A percentile compares a stretch with the other conserved stretches of the same genome.
Evolutionary conservation across 2,329 filamentous ascomycete species (phyloP).

Genomic region (Aspergillus caelatus): DNA sequence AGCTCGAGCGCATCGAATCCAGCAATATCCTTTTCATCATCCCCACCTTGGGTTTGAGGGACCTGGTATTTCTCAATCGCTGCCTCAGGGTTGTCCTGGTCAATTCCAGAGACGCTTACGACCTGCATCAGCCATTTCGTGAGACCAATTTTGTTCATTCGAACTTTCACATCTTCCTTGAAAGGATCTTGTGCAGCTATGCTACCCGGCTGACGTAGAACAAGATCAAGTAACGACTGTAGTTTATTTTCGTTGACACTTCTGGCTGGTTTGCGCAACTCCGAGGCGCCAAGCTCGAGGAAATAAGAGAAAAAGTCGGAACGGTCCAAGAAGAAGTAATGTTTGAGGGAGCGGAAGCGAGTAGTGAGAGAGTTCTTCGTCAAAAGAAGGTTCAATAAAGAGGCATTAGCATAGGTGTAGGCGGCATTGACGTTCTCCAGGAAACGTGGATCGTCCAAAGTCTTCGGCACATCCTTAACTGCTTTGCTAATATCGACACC

Average conservation of each 20-base stretch:
- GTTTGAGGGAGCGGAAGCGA: conserved; percentile 86
- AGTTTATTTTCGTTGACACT: conserved; percentile 89
- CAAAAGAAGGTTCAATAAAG: conserved; percentile 83
- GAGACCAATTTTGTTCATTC: conserved; percentile 92
- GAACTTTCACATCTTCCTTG: conserved; percentile 97
- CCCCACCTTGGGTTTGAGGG: conserved; percentile 65
- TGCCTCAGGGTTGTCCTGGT: conserved; percentile 71
- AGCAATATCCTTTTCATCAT: conserved; percentile 78
- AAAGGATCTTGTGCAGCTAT: conserved; percentile 93
- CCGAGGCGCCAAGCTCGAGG: conserved; percentile 84
- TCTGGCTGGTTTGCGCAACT: conserved; percentile 86
- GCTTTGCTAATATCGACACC: conserved; percentile 92
- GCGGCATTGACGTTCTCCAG: conserved; percentile 94
- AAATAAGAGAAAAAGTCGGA: conserved; percentile 99
- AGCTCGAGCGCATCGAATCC: conserved; percentile 93
- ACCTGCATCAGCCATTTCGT: conserved; percentile 95
- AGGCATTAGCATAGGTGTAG: conserved; percentile 94
- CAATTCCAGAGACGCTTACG: conserved; percentile 93
- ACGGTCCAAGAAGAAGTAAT: conserved; percentile 98
- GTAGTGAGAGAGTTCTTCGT: conserved; percentile 91
- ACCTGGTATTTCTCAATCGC: conserved; percentile 72
- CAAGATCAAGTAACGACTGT: conserved; percentile 92
- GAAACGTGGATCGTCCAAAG: conserved; percentile 89
- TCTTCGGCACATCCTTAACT: conserved; percentile 82
- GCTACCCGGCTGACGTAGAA: conserved; percentile 92